These are phyloP conservation scores for Collybia sordida DNA, from an alignment of 768 basidiomycete genomes.

Conservation along the genomic window DNA sequence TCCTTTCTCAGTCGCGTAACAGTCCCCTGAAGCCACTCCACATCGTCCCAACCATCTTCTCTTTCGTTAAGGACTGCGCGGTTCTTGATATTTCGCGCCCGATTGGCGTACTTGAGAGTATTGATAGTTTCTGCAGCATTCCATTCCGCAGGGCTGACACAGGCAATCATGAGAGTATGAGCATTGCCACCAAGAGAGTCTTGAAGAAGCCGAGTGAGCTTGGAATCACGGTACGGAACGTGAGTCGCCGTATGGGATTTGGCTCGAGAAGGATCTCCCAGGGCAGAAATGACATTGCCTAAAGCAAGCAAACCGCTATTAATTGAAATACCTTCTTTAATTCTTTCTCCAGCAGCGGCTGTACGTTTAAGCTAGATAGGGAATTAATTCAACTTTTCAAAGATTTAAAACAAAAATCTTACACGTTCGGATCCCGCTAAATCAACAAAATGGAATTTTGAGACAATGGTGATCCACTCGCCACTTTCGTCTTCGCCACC, in stretches of 20 bases:
- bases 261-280: constrained; percentile 88
- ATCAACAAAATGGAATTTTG: constrained; percentile 99
- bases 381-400: constrained; percentile 15
- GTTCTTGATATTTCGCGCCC: constrained; percentile 97
- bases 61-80: constrained; percentile 87
- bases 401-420: constrained; percentile 23
- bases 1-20: constrained; percentile 87
- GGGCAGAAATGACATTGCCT: constrained; percentile 97
- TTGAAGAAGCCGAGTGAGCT: constrained; percentile 93
- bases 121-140: constrained; percentile 93
- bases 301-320: constrained; percentile 95
- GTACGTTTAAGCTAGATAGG: constrained; percentile 83
- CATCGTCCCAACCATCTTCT: constrained; percentile 98
- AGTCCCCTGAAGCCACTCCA: constrained; percentile 92
- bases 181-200: constrained; percentile 98
- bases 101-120: constrained; percentile 95
- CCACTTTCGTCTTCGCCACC: constrained; percentile 61
- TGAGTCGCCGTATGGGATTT: constrained; percentile 85
- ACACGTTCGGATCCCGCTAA: constrained; percentile 95
- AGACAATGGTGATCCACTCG: constrained; percentile 88
- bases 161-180: constrained; percentile 98
- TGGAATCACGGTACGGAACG: constrained; percentile 97
- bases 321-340: constrained; percentile 99
- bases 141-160: constrained; percentile 94
- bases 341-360: constrained; percentile 91